Percentiles rank a stretch among this genome's conserved stretches.
Evolutionary conservation across 2,329 filamentous ascomycete genomes (phyloP).

Genomic region (Lachnellula hyalina): DNA sequence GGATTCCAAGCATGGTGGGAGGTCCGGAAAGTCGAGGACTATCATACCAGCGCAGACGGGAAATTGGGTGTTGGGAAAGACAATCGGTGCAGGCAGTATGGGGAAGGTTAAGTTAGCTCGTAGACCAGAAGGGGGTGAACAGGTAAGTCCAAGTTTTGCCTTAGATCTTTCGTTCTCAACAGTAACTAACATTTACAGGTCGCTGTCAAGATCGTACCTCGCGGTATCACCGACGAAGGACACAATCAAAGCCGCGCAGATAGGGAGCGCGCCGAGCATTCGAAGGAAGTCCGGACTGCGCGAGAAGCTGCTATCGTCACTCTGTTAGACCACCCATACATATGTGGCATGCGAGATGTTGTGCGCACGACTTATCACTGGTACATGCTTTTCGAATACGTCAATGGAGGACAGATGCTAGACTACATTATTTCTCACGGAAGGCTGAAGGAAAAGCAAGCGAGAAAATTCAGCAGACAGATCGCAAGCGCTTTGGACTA

Average conservation of each 20-base stretch:
- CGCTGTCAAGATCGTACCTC: slow-evolving; percentile 93
- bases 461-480: slow-evolving; percentile 93
- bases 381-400: slow-evolving; percentile 99
- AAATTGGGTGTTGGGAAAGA: slow-evolving; percentile 93
- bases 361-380: slow-evolving; percentile 96
- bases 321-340: slow-evolving; percentile 88
- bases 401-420: slow-evolving; percentile 98
- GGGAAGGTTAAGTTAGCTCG: slow-evolving; percentile 96
- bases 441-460: slow-evolving; percentile 95
- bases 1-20: slow-evolving; percentile 43
- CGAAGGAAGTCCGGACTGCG: slow-evolving; percentile 91
- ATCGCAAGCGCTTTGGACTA: slow-evolving; percentile 96
- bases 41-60: slow-evolving; percentile 87
- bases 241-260: slow-evolving; percentile 63
- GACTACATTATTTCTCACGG: slow-evolving; percentile 99
- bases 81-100: slow-evolving; percentile 96
- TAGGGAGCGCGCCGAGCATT: slow-evolving; percentile 87
- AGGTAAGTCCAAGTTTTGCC: slow-evolving; percentile 47
- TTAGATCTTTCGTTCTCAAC: background rate
- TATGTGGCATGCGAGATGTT: slow-evolving; percentile 92
- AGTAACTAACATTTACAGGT: slow-evolving; percentile 52
- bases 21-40: slow-evolving; percentile 59
- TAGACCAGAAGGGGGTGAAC: slow-evolving; percentile 83
- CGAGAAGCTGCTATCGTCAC: slow-evolving; percentile 95
- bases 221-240: slow-evolving; percentile 76